Conservation (phyloP, 2,329 filamentous ascomycete genomes). For the Acrocalymma vagum region DNA sequence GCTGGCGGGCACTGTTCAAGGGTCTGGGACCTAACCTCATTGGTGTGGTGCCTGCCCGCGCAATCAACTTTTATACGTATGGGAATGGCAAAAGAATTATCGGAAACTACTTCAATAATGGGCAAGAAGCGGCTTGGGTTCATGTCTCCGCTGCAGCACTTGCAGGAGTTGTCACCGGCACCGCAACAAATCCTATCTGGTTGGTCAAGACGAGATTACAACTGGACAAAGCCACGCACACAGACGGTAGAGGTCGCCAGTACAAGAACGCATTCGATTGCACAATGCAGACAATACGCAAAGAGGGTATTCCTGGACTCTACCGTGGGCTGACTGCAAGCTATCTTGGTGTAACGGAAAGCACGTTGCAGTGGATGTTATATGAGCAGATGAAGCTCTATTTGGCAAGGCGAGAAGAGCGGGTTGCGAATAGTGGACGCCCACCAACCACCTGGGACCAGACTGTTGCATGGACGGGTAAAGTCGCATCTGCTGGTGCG, state of each 20-base stretch:
- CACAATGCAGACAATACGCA: conserved; percentile 78
- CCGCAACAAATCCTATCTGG: conserved; percentile 96
- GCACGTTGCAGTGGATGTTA: conserved; percentile 89
- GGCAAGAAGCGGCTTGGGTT: conserved; percentile 75
- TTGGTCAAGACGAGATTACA: conserved; percentile 93
- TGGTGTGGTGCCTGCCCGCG: conserved; percentile 86
- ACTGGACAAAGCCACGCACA: conserved; percentile 84
- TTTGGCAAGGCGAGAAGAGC: conserved; percentile 71
- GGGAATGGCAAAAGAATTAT: conserved; percentile 89
- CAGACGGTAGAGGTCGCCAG: conserved; percentile 66
- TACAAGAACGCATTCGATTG: conserved; percentile 93
- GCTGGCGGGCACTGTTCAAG: conserved; percentile 89
- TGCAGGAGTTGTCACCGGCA: conserved; percentile 86
- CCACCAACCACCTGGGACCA: conserved; percentile 76
- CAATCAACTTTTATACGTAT: conserved; percentile 94
- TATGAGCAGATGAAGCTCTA: conserved; percentile 90
- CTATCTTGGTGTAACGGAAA: conserved; percentile 90
- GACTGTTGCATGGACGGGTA: conserved; percentile 80
- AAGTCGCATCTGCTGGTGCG: conserved; percentile 78
- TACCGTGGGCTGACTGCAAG: conserved; percentile 92
- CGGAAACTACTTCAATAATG: conserved; percentile 75
- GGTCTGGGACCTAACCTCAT: conserved; percentile 89
- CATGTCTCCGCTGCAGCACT: conserved; percentile 79
- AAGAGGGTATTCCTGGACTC: conserved; percentile 82
- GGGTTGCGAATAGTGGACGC: conserved; percentile 63